Evolutionary conservation across 371 early-diverging fungal genomes (phyloP).

Genomic region (Lichtheimia ramosa): DNA sequence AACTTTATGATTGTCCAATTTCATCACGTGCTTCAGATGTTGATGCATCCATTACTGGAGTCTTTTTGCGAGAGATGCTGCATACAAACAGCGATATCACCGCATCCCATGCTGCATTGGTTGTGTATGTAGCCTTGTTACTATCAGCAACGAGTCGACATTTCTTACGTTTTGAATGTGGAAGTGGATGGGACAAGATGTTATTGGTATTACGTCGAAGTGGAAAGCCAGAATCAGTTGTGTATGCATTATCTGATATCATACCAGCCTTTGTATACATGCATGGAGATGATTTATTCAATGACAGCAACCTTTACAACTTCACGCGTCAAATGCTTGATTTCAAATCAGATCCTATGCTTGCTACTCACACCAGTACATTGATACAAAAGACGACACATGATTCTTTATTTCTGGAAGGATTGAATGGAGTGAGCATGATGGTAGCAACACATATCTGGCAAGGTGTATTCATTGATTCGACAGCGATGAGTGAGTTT

Average conservation of each 20-base stretch:
- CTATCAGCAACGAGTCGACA: constrained; percentile 53
- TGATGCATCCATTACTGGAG: constrained; percentile 29
- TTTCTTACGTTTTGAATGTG: constrained; percentile 47
- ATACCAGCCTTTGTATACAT: constrained; percentile 50
- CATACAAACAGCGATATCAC: constrained; percentile 20
- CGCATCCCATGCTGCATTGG: constrained; percentile 41
- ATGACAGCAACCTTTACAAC: constrained; percentile 30
- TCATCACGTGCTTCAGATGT: constrained; percentile 31
- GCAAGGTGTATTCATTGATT: constrained; percentile 42
- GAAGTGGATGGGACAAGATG: constrained; percentile 54
- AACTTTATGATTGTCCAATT: constrained; percentile 45
- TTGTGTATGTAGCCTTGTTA: constrained; percentile 46
- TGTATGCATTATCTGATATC: constrained; percentile 34
- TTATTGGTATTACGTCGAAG: constrained; percentile 35
- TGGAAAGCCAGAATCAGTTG: constrained; percentile 35
- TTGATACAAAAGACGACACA: not conserved
- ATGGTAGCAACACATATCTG: constrained; percentile 36
- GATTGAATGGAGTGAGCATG: constrained; percentile 23
- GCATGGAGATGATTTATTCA: constrained; percentile 55
- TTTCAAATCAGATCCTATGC: constrained; percentile 47
- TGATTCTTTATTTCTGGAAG: not conserved
- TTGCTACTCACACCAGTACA: constrained; percentile 22
- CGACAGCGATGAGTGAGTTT: constrained; percentile 19
- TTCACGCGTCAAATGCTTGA: constrained; percentile 40
- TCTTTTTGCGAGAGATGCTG: constrained; percentile 34